These are phyloP conservation scores for Candida germanica DNA, from an alignment of 805 yeast species.

Conservation along the genomic window DNA sequence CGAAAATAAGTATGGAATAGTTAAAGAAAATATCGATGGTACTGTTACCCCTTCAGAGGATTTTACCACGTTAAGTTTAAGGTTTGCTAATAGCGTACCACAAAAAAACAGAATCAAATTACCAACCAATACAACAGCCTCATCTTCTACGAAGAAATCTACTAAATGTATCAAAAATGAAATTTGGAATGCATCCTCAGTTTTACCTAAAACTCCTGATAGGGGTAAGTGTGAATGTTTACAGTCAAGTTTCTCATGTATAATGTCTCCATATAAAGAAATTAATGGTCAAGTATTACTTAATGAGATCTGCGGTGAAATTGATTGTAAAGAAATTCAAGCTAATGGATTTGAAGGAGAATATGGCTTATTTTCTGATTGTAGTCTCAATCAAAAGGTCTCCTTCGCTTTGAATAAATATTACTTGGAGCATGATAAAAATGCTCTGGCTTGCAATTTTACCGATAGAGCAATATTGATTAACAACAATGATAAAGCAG, in stretches of 20 bases:
- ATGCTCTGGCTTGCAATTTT: conserved; percentile 22
- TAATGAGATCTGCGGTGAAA: conserved; percentile 30
- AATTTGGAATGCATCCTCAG: conserved; percentile 19
- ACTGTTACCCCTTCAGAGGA: conserved; percentile 25
- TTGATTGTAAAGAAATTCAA: conserved; percentile 38
- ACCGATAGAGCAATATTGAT: conserved; percentile 19
- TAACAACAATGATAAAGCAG: conserved; percentile 12
- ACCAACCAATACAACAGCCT: neutral
- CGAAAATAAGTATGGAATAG: conserved; percentile 35
- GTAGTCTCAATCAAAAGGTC: conserved; percentile 33
- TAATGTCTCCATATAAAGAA: conserved; percentile 23
- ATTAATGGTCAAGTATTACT: conserved; percentile 22
- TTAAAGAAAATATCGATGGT: conserved; percentile 25
- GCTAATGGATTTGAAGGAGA: conserved; percentile 33
- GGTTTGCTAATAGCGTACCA: conserved; percentile 14
- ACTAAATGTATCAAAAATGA: conserved; percentile 2
- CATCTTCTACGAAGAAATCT: neutral
- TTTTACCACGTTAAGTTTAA: conserved; percentile 25
- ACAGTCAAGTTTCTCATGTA: conserved; percentile 37
- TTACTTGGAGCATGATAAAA: conserved; percentile 21
- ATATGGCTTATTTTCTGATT: conserved; percentile 44
- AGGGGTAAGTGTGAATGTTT: conserved; percentile 44
- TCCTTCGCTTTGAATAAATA: conserved; percentile 41
- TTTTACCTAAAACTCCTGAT: conserved; percentile 42
- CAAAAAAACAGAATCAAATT: conserved; percentile 20